Evolutionary conservation across 73 alveolate genomes (phyloP).

Genomic region (Symbiodinium pilosum): DNA sequence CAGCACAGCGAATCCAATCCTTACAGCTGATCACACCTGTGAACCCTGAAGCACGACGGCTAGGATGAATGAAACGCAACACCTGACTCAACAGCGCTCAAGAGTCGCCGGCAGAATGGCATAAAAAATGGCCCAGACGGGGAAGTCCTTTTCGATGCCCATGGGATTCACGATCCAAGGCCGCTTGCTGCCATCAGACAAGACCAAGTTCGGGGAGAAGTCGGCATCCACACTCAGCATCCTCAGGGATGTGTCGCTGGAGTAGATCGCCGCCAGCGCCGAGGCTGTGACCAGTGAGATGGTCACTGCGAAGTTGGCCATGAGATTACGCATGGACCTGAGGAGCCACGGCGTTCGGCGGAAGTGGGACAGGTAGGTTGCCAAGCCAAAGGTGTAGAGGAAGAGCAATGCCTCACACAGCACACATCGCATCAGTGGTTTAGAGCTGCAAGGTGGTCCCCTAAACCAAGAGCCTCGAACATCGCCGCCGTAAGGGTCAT

Average conservation of each 20-base stretch:
- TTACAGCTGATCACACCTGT: no score
- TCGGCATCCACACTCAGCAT: conserved; percentile 40
- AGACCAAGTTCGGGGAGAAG: background rate
- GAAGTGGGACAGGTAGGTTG: background rate
- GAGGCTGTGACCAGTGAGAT: conserved; percentile 5
- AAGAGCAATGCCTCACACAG: background rate
- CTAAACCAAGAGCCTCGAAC: background rate
- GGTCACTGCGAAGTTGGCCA: conserved; percentile 8
- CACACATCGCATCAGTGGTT: background rate
- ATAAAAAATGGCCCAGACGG: conserved; percentile 40
- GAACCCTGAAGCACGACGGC: no score
- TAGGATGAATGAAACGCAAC: no score
- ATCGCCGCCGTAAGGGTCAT: background rate
- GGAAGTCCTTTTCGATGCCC: conserved; percentile 5
- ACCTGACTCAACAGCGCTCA: no score
- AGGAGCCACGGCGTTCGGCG: background rate
- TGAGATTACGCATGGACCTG: background rate
- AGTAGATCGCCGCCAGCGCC: conserved; percentile 9
- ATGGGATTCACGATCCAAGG: conserved; percentile 60
- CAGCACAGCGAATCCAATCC: no score
- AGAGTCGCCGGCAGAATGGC: conserved; percentile 45
- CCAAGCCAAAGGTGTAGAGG: background rate
- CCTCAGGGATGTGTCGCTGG: conserved; percentile 25
- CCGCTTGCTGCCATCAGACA: conserved; percentile 36
- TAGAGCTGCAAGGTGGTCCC: background rate